Base-by-base conservation (phyloP, 768 basidiomycete genomes). In the Serendipita sp. region DNA sequence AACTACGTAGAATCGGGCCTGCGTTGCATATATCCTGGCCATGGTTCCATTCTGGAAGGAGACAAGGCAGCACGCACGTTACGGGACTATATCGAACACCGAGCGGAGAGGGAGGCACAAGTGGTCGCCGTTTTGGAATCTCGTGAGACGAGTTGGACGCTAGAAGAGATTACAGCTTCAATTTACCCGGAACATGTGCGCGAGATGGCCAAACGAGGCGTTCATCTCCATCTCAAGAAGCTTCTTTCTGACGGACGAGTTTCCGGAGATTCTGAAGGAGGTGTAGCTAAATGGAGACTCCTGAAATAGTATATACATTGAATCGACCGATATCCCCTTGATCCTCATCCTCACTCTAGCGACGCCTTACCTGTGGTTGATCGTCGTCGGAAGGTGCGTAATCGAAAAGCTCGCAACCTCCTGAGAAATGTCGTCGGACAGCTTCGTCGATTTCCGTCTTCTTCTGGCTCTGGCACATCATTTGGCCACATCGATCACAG, bases 51-150 rank as follows among this genome's bases (percentile, higher is more conserved):
- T 38, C 80, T 94, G 1, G 66, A 73, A 3, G 77, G 88, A 13
- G 89, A 87, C 3, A 73, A 78, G 45, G 76, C 78, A 41, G 30
- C 16, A 10, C 10, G 8, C 56, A 76, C 82, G 35, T 84, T 97
- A 69, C 71, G 75, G 54, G 79, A 76, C 54, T 96, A 97, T 71
- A 87, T 93, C 66, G 72, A 80, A 38, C 92, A 98, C 70, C 82
- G 94, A 7, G 77, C 86, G 64, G 82, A 89, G 67, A 79, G 93
- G 63, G 95, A 98, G 72, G 75, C 76, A 5, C 86, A 97, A 75
- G 83, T 97, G 41, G 56, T 96, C 1, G 71, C 74, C 16, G 72
- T 81, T 8, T 72, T 89, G 32, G 70, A 76, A 24, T 71, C 71
- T 28, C 69, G 66, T 24, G 70, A 67, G 56, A 67, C 58, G 11